Conservation (phyloP, 2,329 filamentous ascomycete genomes). For the Rhynchosporium agropyri region DNA sequence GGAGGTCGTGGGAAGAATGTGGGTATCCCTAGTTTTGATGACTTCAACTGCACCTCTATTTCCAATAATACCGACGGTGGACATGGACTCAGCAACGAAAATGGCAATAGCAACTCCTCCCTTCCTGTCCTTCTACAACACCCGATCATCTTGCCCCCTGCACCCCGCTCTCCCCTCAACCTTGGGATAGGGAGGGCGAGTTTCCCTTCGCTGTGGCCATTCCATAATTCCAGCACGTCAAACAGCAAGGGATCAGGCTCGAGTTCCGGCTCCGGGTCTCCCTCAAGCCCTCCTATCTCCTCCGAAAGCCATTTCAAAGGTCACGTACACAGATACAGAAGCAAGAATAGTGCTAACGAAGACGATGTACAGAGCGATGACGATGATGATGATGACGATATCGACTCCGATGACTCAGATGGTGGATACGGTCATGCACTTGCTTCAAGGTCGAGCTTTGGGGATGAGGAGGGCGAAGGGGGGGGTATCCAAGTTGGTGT, state of each 20-base stretch:
- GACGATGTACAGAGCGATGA: slow-evolving; percentile 33
- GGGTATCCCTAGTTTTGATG: slow-evolving; percentile 32
- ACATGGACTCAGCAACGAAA: background rate
- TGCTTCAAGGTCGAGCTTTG: slow-evolving; percentile 15
- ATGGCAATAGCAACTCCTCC: background rate
- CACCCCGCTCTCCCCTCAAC: slow-evolving; percentile 12
- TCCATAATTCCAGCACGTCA: slow-evolving; percentile 24
- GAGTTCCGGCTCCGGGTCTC: background rate
- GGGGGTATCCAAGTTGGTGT: slow-evolving; percentile 6
- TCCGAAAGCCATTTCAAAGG: slow-evolving; percentile 17
- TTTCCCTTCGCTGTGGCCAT: slow-evolving; percentile 38
- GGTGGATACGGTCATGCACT: slow-evolving; percentile 26
- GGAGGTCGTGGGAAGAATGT: slow-evolving; percentile 30
- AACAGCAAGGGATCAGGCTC: background rate
- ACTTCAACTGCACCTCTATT: background rate
- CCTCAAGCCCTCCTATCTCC: background rate
- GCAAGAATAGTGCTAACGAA: slow-evolving; percentile 31
- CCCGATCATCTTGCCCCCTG: slow-evolving; percentile 24
- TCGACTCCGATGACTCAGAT: slow-evolving; percentile 30
- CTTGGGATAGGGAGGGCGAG: slow-evolving; percentile 25
- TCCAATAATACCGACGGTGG: slow-evolving; percentile 13
- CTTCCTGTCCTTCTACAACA: slow-evolving; percentile 16
- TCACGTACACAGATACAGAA: slow-evolving; percentile 17
- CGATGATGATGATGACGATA: slow-evolving; percentile 19
- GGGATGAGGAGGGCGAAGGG: background rate